Conservation (phyloP, 225 moss, liverwort and hornwort species). For the Takakia lepidozioides region DNA sequence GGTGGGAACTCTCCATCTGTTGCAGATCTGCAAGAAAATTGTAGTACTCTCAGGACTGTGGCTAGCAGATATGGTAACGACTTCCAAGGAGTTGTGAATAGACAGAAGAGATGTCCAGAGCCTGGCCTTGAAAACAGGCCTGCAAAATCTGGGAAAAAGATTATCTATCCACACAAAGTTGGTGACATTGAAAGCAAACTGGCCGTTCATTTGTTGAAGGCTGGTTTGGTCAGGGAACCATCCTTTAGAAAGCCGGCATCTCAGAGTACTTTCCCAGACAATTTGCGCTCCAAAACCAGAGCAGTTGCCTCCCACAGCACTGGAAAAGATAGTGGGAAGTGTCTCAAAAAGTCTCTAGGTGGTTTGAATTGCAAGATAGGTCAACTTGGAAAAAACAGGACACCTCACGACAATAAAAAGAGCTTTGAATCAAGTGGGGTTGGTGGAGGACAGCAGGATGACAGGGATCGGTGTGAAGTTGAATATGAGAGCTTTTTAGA, state of each 20-base stretch:
- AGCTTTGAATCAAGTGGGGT: no score
- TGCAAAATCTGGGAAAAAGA: conserved; percentile 17
- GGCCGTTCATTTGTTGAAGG: conserved; percentile 28
- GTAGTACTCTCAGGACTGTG: not conserved
- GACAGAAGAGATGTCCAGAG: conserved; percentile 13
- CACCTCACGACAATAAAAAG: no score
- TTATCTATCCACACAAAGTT: conserved; percentile 8
- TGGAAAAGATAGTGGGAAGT: conserved; percentile 30
- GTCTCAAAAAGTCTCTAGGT: conserved; percentile 12
- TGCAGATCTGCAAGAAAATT: not conserved
- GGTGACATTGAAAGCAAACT: conserved; percentile 20
- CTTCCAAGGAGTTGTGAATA: conserved; percentile 4
- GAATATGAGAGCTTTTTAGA: conserved; percentile 47
- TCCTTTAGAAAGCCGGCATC: conserved; percentile 16
- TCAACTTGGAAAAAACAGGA: no score
- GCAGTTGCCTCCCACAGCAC: conserved; percentile 24
- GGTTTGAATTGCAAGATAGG: not conserved
- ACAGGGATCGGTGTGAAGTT: conserved; percentile 21
- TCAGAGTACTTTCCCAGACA: conserved; percentile 5
- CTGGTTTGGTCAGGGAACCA: conserved; percentile 22
- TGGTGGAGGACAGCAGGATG: conserved; percentile 6
- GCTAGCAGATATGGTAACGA: conserved; percentile 4
- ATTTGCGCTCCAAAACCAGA: conserved; percentile 20
- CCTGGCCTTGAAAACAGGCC: conserved; percentile 12
- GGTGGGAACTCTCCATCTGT: conserved; percentile 10